Evolutionary conservation across 441 rosid species (phyloP).

Genomic region (Omphalea diandra): DNA sequence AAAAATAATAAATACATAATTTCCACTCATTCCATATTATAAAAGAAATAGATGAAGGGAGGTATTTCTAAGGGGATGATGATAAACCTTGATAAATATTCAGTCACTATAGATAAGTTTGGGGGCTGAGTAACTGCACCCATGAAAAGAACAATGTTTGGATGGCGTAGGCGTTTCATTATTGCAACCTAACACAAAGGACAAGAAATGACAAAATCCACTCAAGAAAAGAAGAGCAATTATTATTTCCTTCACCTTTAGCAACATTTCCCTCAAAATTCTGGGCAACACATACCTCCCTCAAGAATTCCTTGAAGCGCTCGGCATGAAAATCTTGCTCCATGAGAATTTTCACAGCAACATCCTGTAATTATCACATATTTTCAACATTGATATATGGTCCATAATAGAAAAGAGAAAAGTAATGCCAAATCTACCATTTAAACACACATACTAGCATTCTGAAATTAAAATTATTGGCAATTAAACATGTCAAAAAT

Average conservation of each 20-base stretch:
- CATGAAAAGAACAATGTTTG: slow-evolving; percentile 99
- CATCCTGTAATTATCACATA: slow-evolving; percentile 63
- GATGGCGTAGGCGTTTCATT: slow-evolving; percentile 98
- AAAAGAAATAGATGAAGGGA: neutral
- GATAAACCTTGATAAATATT: slow-evolving; percentile 87
- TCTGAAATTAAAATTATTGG: neutral
- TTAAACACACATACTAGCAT: neutral
- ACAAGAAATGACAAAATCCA: slow-evolving; percentile 18
- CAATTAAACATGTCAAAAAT: neutral
- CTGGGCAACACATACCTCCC: slow-evolving; percentile 62
- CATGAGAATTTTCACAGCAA: slow-evolving; percentile 99
- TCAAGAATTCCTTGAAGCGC: slow-evolving; percentile 81
- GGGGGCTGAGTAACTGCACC: slow-evolving; percentile 99
- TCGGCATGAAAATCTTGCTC: slow-evolving; percentile 96
- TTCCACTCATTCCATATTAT: neutral
- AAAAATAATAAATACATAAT: neutral
- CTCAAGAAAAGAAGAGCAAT: slow-evolving; percentile 18
- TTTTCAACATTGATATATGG: neutral
- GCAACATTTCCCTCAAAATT: slow-evolving; percentile 13
- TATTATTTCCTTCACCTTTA: neutral
- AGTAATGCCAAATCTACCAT: neutral
- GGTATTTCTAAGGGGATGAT: slow-evolving; percentile 19
- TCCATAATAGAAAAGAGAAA: neutral
- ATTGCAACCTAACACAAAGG: slow-evolving; percentile 70
- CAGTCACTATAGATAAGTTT: slow-evolving; percentile 94